Base-by-base conservation (phyloP, 768 basidiomycete species). In the Panaeolus papilionaceus region DNA sequence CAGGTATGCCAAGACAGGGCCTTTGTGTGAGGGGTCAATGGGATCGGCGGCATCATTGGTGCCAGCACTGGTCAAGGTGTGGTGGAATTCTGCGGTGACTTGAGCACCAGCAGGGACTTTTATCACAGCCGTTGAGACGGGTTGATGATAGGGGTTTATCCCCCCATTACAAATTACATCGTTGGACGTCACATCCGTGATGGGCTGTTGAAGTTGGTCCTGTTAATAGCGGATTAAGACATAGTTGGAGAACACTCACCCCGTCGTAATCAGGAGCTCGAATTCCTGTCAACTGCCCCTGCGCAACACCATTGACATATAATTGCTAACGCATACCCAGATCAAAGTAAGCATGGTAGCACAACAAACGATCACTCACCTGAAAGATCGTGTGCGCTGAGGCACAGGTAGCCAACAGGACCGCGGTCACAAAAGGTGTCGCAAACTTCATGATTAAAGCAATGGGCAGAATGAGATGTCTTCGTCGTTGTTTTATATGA, bases 131-230 rank as follows among this genome's bases (percentile, higher is more conserved):
- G 74, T 75, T 6, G 84, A 85, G 18, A 86, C 72, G 12, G 84
- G 85, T 66, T 79, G 77, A 64, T 82, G 81, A 72, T 85, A 86
- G 2, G 85, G 85, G 72, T 86, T 88, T 70, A 85, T 85, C 11
- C 86, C 86, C 33, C 87, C 86, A 62, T 88, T 88, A 80, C 88
- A 88, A 65, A 88, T 88, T 40, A 83, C 65, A 70, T 83, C 83
- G 76, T 86, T 86, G 0, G 84, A 85, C 5, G 81, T 86, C 10
- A 88, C 85, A 71, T 88, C 84, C 16, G 75, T 85, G 67, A 89
- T 86, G 10, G 87, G 86, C 86, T 87, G 64, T 26, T 64, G 14
- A 45, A 58, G 38, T 20, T 39, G 23, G n/a, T 23, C n/a, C 33
- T 26, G n/a, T 64, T 49, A 64, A 45, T 40, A 23, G 39, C 37